Evolutionary conservation across 305 asterid genomes (phyloP).

Genomic region (Fraxinus xanthoxyloides): DNA sequence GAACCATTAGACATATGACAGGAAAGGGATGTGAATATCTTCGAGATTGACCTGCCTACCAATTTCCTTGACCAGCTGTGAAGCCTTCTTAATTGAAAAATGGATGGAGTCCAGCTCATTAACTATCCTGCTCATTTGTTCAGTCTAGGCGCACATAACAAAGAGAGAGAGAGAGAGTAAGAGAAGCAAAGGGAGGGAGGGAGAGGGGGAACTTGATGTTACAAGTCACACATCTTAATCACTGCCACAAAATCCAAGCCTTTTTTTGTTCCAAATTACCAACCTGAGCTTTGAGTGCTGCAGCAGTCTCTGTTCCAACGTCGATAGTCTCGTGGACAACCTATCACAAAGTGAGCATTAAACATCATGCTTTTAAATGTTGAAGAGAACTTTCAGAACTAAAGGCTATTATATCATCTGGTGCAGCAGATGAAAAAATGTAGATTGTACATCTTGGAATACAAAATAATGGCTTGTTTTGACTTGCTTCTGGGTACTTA

Average conservation of each 20-base stretch:
- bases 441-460: constrained; percentile 3
- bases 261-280: constrained; percentile 31
- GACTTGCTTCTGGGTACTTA: neutral
- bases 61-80: constrained; percentile 93
- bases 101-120: constrained; percentile 93
- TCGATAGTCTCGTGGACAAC: constrained; percentile 83
- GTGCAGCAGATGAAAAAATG: neutral
- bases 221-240: constrained; percentile 17
- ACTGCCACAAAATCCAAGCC: constrained; percentile 17
- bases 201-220: constrained; percentile 13
- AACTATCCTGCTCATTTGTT: constrained; percentile 95
- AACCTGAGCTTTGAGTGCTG: constrained; percentile 98
- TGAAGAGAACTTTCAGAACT: constrained; percentile 14
- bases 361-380: constrained; percentile 23
- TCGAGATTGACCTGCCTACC: constrained; percentile 96
- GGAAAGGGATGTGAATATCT: constrained; percentile 33
- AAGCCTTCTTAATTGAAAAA: constrained; percentile 93
- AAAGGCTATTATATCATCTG: constrained; percentile 7
- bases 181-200: neutral
- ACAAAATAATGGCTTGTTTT: neutral
- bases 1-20: constrained; percentile 18
- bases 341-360: constrained; percentile 40
- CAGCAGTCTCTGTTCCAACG: constrained; percentile 96
- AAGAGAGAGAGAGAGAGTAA: constrained; percentile 7
- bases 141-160: constrained; percentile 54